Evolutionary conservation across 139 green algal genomes (phyloP).

Genomic region (Haematococcus lacustris): DNA sequence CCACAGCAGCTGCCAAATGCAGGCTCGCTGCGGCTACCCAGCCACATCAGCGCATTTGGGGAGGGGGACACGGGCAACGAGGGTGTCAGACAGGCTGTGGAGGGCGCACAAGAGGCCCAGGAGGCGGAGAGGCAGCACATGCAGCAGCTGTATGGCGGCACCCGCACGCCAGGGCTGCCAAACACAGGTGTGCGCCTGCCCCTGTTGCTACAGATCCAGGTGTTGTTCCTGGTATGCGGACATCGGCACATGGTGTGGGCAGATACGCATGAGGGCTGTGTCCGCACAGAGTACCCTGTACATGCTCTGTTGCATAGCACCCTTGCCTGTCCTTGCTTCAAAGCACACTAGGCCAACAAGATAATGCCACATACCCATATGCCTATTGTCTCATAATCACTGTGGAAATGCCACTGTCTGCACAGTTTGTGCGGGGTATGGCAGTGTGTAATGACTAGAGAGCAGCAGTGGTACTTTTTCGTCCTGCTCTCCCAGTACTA

Average conservation of each 20-base stretch:
- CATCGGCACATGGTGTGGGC: too few species aligned
- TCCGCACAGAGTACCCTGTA: not conserved
- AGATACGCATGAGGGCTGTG: not conserved
- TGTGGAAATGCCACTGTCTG: too few species aligned
- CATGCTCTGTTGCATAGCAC: not conserved
- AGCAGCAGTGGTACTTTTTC: too few species aligned
- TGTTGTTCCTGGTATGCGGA: not conserved
- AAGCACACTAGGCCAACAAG: too few species aligned
- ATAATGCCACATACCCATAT: too few species aligned
- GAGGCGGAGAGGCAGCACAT: conserved; percentile 19
- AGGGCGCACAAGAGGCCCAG: not conserved
- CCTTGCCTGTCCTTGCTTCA: not conserved
- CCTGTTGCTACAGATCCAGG: not conserved
- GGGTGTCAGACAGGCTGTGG: not conserved
- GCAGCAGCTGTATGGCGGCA: not conserved
- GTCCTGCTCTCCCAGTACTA: too few species aligned
- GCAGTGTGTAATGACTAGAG: too few species aligned
- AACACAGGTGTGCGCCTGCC: too few species aligned
- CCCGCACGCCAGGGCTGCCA: not conserved
- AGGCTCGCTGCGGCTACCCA: conserved; percentile 31
- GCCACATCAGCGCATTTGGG: conserved; percentile 61
- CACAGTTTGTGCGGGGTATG: too few species aligned
- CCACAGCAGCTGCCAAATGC: too few species aligned
- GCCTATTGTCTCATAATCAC: too few species aligned
- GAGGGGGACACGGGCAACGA: conserved; percentile 16